Evolutionary conservation across 2,329 filamentous ascomycete species (phyloP).

Genomic region (Huntiella moniliformis): DNA sequence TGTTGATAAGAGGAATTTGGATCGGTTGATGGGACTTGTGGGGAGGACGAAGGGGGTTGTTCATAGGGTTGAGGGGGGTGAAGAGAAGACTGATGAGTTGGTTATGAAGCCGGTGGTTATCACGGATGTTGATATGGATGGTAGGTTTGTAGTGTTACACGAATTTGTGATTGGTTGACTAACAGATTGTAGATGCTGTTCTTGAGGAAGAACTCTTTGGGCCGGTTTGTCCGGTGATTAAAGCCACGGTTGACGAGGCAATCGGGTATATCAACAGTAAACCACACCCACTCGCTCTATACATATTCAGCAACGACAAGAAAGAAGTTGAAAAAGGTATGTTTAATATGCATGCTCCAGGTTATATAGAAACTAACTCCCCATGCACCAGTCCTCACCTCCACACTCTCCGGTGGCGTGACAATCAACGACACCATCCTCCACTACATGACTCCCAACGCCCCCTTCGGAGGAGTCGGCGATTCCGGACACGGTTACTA

Average conservation of each 20-base stretch:
- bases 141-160: neutral
- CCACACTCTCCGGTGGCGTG: slow-evolving; percentile 29
- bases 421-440: slow-evolving; percentile 30
- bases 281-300: slow-evolving; percentile 22
- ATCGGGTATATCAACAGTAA: slow-evolving; percentile 15
- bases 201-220: slow-evolving; percentile 27
- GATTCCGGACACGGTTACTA: slow-evolving; percentile 29
- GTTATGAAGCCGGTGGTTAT: slow-evolving; percentile 1
- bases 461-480: slow-evolving; percentile 32
- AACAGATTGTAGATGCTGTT: slow-evolving; percentile 20
- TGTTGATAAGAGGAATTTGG: slow-evolving; percentile 24
- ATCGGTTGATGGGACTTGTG: slow-evolving; percentile 22
- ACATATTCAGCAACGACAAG: slow-evolving; percentile 22
- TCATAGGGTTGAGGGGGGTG: slow-evolving; percentile 15
- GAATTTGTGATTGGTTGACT: slow-evolving; percentile 13
- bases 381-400: slow-evolving; percentile 16
- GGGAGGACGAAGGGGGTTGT: slow-evolving; percentile 20
- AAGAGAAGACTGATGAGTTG: slow-evolving; percentile 15
- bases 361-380: neutral
- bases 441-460: slow-evolving; percentile 23
- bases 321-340: slow-evolving; percentile 18
- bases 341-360: slow-evolving; percentile 6
- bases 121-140: slow-evolving; percentile 1
- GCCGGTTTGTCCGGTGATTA: slow-evolving; percentile 24
- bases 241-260: slow-evolving; percentile 17